Conservation (phyloP, 768 basidiomycete genomes). For the Macrocybe gigantea region DNA sequence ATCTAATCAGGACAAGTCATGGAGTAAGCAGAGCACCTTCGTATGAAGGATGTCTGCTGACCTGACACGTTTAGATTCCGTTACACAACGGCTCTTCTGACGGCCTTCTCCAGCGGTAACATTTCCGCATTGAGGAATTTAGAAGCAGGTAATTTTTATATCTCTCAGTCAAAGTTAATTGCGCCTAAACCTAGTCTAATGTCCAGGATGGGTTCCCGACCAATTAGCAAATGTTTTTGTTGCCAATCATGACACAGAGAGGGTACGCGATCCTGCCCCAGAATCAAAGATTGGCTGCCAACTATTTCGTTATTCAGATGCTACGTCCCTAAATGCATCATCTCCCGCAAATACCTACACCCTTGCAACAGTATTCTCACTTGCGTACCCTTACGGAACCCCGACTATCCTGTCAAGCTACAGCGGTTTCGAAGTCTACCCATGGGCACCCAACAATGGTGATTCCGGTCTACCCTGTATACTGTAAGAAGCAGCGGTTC, state of each 20-base stretch:
- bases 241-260: slow-evolving; percentile 66
- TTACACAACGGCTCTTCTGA: slow-evolving; percentile 46
- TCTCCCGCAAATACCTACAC: slow-evolving; percentile 61
- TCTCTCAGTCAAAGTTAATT: neutral
- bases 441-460: slow-evolving; percentile 56
- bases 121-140: slow-evolving; percentile 49
- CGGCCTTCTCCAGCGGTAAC: slow-evolving; percentile 44
- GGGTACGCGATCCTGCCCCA: slow-evolving; percentile 24
- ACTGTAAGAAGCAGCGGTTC: neutral
- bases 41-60: neutral
- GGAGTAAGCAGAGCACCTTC: slow-evolving; percentile 32
- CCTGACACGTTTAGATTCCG: slow-evolving; percentile 39
- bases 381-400: slow-evolving; percentile 64
- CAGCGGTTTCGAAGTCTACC: slow-evolving; percentile 34
- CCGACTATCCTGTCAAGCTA: slow-evolving; percentile 61
- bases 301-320: slow-evolving; percentile 23
- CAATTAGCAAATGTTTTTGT: slow-evolving; percentile 58
- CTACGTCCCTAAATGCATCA: slow-evolving; percentile 47
- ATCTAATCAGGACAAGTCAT: slow-evolving; percentile 48
- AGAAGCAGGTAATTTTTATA: slow-evolving; percentile 16
- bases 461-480: neutral
- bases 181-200: neutral
- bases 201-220: slow-evolving; percentile 51
- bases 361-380: slow-evolving; percentile 54
- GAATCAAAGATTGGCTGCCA: neutral